phyloP scores from a whole-genome alignment of 345 rosid genomes.

The Ceriops zippeliana region DNA sequence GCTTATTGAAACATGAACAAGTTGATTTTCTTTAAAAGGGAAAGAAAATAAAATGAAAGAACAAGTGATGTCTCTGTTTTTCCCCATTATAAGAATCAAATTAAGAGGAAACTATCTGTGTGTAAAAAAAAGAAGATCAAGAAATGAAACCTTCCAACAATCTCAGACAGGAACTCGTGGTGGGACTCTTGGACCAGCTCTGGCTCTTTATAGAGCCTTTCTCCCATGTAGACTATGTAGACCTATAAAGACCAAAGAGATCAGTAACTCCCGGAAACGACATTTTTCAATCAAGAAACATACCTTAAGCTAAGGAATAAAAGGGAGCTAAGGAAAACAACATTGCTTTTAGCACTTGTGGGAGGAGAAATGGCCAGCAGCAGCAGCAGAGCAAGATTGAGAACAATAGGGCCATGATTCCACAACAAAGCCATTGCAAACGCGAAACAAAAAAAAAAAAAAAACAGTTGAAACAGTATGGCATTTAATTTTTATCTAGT shows the following conservation, averaged over 20 bases:
- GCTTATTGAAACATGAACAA: too few relatives aligned
- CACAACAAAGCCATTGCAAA: slow-evolving; percentile 24
- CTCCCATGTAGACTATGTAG: slow-evolving; percentile 56
- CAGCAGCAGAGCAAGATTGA: slow-evolving; percentile 24
- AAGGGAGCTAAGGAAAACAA: slow-evolving; percentile 16
- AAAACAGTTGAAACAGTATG: not conserved
- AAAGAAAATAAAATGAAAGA: too few relatives aligned
- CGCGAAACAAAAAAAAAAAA: not conserved
- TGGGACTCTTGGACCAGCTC: slow-evolving; percentile 41
- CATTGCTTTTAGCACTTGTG: slow-evolving; percentile 38
- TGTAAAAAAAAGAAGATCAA: not conserved
- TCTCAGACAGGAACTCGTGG: slow-evolving; percentile 40
- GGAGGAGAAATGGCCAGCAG: slow-evolving; percentile 10
- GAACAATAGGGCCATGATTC: not conserved
- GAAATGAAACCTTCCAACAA: slow-evolving; percentile 48
- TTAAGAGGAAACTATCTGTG: too few relatives aligned
- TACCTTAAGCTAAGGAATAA: not conserved
- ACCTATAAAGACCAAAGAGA: slow-evolving; percentile 28
- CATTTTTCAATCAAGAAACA: slow-evolving; percentile 1
- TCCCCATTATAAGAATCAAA: too few relatives aligned
- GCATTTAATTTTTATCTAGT: not conserved
- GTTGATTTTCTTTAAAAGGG: too few relatives aligned
- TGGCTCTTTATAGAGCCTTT: slow-evolving; percentile 25
- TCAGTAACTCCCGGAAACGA: not conserved
- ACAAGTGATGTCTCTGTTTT: too few relatives aligned